Evolutionary conservation across 2,329 filamentous ascomycete species (phyloP), one percentile per base, ranked within the genome.

Genomic region (Aspergillus tubingensis): DNA sequence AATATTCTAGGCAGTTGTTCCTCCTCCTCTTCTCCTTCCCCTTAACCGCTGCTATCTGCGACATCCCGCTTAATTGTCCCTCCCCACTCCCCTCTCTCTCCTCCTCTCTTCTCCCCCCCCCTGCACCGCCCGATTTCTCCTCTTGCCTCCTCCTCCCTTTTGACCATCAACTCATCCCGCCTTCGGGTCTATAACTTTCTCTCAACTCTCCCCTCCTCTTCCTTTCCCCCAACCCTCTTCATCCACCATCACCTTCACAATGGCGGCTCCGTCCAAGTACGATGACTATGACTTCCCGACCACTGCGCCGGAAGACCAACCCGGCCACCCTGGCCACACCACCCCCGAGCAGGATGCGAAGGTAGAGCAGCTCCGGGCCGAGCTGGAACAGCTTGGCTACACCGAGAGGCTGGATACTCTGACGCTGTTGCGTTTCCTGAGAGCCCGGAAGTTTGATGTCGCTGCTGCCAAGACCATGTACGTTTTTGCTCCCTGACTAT

Each of bases 281-380:
- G 95, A 98, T 81, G 78, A 96, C 82, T 98, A 95, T 80, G 93
- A 97, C 79, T 98, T 86, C 82, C 95, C 95, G 65, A 91, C 88
- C 66, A 89, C 86, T 64, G 87, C 91, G 50, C 86, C 90, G 58
- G 86, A 86, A 68, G 76, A 84, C 50, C 86, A 88, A 74, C 81
- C 83, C 70, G 95, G 95, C 67, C 92, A 97, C 78, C 89, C 94
- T 64, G 95, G 95, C 75, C 87, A 96, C 79, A 90, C 96, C 71
- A 95, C 89, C 58, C 83, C 87, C 60, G 86, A 91, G 77, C 92
- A 98, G 82, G 90, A 96, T 85, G 92, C 92, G 57, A 89, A 94
- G 80, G 89, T 98, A 51, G 81, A 87, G 74, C 91, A 97, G 83
- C 83, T 99, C 75, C 88, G 95, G 65, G 81, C 86, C 79, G 85